These are phyloP conservation scores for Polyplosphaeria fusca DNA, from an alignment of 495 filamentous ascomycete genomes.

Conservation along the genomic window DNA sequence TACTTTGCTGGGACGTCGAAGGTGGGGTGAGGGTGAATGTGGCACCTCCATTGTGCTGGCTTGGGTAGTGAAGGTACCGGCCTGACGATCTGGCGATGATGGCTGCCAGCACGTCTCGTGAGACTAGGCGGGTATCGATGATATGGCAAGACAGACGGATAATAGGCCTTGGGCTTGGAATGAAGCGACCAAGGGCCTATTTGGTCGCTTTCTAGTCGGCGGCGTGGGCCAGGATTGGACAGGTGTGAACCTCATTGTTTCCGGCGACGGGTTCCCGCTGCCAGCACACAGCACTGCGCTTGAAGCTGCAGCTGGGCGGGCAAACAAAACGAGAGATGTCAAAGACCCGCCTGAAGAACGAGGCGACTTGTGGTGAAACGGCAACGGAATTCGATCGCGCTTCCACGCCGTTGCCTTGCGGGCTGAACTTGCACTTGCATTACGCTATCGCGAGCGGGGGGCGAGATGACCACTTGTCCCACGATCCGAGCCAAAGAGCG, in stretches of 20 bases:
- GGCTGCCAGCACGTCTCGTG: slow-evolving; percentile 32
- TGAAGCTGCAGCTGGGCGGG: slow-evolving; percentile 12
- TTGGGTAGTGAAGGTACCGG: slow-evolving; percentile 1
- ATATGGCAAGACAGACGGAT: slow-evolving; percentile 15
- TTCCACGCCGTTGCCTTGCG: not conserved
- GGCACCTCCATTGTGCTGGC: slow-evolving; percentile 24
- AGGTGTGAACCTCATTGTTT: slow-evolving; percentile 24
- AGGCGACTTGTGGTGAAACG: slow-evolving; percentile 1
- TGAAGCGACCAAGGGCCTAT: slow-evolving; percentile 32
- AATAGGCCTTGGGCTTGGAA: slow-evolving; percentile 21
- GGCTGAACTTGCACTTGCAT: not conserved
- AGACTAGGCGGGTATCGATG: slow-evolving; percentile 20
- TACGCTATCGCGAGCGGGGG: not conserved
- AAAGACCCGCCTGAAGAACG: slow-evolving; percentile 5
- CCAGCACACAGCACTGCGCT: slow-evolving; percentile 22
- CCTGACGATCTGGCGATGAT: slow-evolving; percentile 11
- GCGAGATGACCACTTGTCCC: slow-evolving; percentile 10
- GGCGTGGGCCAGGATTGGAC: slow-evolving; percentile 19
- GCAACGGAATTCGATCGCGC: not conserved
- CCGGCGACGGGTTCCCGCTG: slow-evolving; percentile 29
- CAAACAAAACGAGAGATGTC: slow-evolving; percentile 25
- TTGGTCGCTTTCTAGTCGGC: slow-evolving; percentile 18
- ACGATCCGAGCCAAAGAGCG: slow-evolving; percentile 14
- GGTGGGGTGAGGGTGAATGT: slow-evolving; percentile 30
- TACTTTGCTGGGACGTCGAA: slow-evolving; percentile 5